Base-by-base conservation (phyloP, 2,329 filamentous ascomycete species). In the Trichoderma cornu-damae region DNA sequence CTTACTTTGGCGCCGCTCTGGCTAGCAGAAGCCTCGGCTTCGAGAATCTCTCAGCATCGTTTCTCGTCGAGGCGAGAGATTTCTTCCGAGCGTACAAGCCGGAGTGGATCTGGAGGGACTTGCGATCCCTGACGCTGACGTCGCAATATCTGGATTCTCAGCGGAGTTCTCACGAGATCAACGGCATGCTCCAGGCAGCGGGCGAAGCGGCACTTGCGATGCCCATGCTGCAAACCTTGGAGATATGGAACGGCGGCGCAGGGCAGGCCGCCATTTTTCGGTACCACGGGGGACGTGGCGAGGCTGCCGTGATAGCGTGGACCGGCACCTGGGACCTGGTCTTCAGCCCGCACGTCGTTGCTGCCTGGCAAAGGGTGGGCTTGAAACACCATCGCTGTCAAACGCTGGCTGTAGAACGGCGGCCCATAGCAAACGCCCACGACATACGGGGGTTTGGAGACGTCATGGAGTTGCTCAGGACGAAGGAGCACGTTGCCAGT, bases 221-320 rank as follows among this genome's bases (percentile, higher is more conserved):
- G 54, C 43, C 35, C 24, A 28, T 40, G 46, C 54, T 57, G 3
- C 35, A 44, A 34, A 30, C 37, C 26, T 5, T 57, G 37, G 54
- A 57, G 20, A 34, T 57, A 24, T 57, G 54, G 52, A 56, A 56
- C 7, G 52, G 52, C 14, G 52, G 52, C 34, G 14, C 32, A 12
- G 52, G 52, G 9, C 34, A 56, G 16, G 52, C 52, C 1, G 52
- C 42, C 4, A 28, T 56, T 32, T 56, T 56, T n/a, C 30, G 16
- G 32, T 56, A 56, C 8, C 34, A 48, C 8, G 34, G 12, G 11
- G 12, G 32, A 12, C 18, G 20, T 11, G 35, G 44, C 14, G 32
- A 48, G 14, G 52, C 52, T 6, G 16, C 8, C n/a, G n/a, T n/a
- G 11, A n/a, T 56, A 4, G 16, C 22, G 6, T 56, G 52, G 52